Evolutionary conservation across 768 basidiomycete genomes (phyloP), one percentile per base, ranked within the genome.

Genomic region (Scleroderma bovista): DNA sequence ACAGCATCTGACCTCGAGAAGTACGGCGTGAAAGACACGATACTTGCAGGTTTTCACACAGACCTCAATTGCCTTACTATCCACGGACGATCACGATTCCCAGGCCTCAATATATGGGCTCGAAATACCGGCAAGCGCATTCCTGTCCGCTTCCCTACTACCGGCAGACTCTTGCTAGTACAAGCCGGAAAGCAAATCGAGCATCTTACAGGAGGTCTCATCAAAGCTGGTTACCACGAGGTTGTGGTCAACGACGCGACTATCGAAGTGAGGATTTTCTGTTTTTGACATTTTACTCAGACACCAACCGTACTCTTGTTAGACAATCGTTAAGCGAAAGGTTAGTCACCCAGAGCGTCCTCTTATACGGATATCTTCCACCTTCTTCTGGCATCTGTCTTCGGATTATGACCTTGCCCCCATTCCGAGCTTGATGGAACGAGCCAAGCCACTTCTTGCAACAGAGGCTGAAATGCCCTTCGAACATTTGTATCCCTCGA

Each of bases 141-240:
- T 52, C 74, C 84, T 2, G 93, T 96, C 40, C 82, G 77, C 60
- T 91, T 98, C 44, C 93, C 93, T 1, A 73, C 78, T 1, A 88
- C 86, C 3, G 83, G 83, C 43, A 79, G 84, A 36, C 84, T 84
- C 62, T 76, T 98, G 31, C 79, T 98, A 13, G 91, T 98, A 1
- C 94, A 98, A 67, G 93, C 93, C 2, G 94, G 94, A 36, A 95
- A 93, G 67, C 94, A 98, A 63, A 78, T 98, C 11, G 94, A 96
- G 63, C 89, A 91, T 66, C 71, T 93, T 38, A 82, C 76, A 20
- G 87, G 86, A 15, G 88, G 94, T 0, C 69, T 94, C 24, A 83
- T 98, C 62, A 88, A 88, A 60, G 94, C 94, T 12, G 94, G 94
- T 4, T 95, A 79, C 63, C 94, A 98, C 58, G 94, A 98, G 60